Base-by-base conservation (phyloP, 2,329 filamentous ascomycete genomes). In the Sporothrix brasiliensis region DNA sequence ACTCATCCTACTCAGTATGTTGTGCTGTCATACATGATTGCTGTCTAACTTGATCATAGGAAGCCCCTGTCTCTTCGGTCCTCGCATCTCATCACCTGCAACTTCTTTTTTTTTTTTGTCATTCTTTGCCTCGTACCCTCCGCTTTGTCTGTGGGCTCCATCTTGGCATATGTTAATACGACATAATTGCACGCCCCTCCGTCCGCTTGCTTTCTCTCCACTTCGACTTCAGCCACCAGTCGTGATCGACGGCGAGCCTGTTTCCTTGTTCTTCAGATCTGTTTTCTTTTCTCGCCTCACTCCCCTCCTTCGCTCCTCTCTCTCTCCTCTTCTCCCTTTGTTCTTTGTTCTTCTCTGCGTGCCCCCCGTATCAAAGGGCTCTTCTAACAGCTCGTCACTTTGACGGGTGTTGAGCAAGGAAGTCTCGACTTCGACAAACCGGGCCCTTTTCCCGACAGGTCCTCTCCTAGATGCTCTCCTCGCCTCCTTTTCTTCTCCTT, bases 241-340 rank as follows among this genome's bases (percentile, higher is more conserved):
- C 41, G 39, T 68, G 69, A 71, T 71, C 68, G 50, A 56, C 68
- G 49, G 56, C 50, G 58, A 49, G 39, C 58, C 50, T 67, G 65
- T 49, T 66, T 58, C 41, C 68, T 56, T 44, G 49, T 50, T 58
- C 47, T 60, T n/a, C 44, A 24, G 5, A 30, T 67, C 49, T 21
- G 10, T 41, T 53, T 27, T 63, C 14, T n/a, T 60, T 24, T 14
- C 24, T 47, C 44, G 11, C 58, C 21, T 30, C 56, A 19, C 61
- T 19, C 24, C 61, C 50, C 60, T 54, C 34, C 69, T 71, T 52
- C 47, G 44, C 14, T 67, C 30, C 53, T 5, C 34, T 7, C 4
- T 63, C 19, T 34, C 21, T 24, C 21, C 34, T 19, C 54, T 61
- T 7, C 34, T 10, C 53, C 24, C 9, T 50, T 50, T 27, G 27